Base-by-base conservation (phyloP, 164 flowering plant genomes). In the Umbellularia californica region DNA sequence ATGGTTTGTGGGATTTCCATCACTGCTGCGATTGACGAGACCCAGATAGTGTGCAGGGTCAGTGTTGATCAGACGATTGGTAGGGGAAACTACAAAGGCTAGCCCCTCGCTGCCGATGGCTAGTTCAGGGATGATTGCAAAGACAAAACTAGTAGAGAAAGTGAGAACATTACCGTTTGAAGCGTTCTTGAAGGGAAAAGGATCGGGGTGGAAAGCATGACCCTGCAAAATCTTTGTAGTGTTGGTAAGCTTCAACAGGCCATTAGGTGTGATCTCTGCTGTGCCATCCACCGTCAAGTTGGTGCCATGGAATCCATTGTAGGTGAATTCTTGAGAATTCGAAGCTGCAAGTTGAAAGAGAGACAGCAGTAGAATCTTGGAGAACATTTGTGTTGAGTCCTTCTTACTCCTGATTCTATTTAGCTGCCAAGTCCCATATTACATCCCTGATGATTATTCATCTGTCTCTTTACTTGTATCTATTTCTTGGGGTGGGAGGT, bases 81-180 rank as follows among this genome's bases (percentile, higher is more conserved):
- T 33, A 9, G 85, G 81, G 23, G 81, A 41, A 20, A 80, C 27
- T 14, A 74, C 77, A n/a, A 82, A 78, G 28, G 76, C 81, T 3
- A 84, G 70, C 2, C 84, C 84, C 14, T 73, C 77, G 70, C 80
- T 79, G 9, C 71, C 14, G 22, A 24, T 6, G 5, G 41, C 64
- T 9, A 50, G 5, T 4, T 60, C 63, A 17, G 77, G 25, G 58
- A 75, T 41, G 3, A 84, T 78, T 7, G 79, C 81, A 41, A 84
- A 81, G 41, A 80, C 78, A 27, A 83, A 81, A 28, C 75, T 30
- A 41, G 86, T 82, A 7, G 84, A 82, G 75, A 80, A 84, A 5
- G 82, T 76, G 68, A 73, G 50, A 63, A 60, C 30, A 27, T 20
- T 14, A 22, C 55, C 64, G 3, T 65, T 71, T 15, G 65, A 33